A percentile compares a stretch with the other conserved stretches of the same genome.
These are phyloP conservation scores for Jaapia argillacea DNA, from an alignment of 768 basidiomycete species.

Conservation along the genomic window DNA sequence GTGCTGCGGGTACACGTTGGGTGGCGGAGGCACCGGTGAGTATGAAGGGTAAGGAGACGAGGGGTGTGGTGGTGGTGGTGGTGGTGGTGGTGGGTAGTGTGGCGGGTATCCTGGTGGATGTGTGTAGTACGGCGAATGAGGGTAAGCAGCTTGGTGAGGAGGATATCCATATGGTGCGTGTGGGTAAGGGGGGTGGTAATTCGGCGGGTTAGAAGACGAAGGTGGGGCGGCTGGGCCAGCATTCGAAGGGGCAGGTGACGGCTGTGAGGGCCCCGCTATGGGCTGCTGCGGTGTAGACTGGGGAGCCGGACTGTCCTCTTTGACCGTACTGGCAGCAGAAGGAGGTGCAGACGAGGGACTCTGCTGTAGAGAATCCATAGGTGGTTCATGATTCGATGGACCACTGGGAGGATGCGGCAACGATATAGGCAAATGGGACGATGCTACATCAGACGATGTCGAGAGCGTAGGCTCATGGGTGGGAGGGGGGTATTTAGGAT, in stretches of 20 bases:
- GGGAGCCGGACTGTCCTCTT: not conserved
- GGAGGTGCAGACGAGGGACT: not conserved
- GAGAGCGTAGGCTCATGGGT: conserved; percentile 4
- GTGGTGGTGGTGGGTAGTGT: conserved; percentile 23
- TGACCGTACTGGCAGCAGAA: not conserved
- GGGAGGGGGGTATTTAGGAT: conserved; percentile 15
- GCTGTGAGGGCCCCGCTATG: not conserved
- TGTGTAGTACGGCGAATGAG: conserved; percentile 59
- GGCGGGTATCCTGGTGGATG: conserved; percentile 36
- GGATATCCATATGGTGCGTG: conserved; percentile 47
- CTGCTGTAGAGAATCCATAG: not conserved
- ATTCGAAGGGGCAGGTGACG: not conserved
- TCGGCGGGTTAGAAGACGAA: not conserved
- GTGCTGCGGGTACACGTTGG: conserved; percentile 10
- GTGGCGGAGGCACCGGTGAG: conserved; percentile 18
- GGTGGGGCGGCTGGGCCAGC: not conserved
- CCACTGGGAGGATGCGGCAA: too few relatives aligned
- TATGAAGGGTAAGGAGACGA: conserved; percentile 19
- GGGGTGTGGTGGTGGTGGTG: conserved; percentile 26
- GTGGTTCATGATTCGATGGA: not conserved
- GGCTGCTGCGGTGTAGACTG: not conserved
- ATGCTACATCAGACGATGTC: conserved; percentile 5
- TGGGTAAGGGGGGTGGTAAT: conserved; percentile 25
- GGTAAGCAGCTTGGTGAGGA: conserved; percentile 41
- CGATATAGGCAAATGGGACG: too few relatives aligned